Base-by-base conservation (phyloP, 2,329 filamentous ascomycete genomes). In the Diplodia mutila region DNA sequence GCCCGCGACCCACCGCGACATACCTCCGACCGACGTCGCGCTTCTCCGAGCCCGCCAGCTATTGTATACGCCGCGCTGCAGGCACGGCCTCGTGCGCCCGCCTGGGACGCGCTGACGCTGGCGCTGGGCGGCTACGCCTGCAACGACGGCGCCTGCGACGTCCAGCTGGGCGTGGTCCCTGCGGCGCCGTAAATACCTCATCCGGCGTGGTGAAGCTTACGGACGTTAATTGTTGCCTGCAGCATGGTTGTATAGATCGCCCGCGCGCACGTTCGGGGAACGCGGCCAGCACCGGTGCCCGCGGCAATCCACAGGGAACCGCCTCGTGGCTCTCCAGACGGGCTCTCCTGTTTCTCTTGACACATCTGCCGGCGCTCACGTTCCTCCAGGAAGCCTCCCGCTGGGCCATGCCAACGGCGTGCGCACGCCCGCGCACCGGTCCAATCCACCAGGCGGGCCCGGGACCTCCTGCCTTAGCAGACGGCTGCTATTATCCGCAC, bases 231-330 rank as follows among this genome's bases (percentile, higher is more conserved):
- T 27, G 32, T 49, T 63, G 42, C 42, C 59, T 51, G 59, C 57
- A 48, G 42, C 46, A 51, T 63, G 59, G 59, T 51, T 48, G 59
- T 25, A 63, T 63, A 51, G 59, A 63, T 63, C 59, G 59, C 59
- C 59, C 59, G 42, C 59, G 59, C 59, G 59, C 59, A 63, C 59
- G 59, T 51, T 51, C 59, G 59, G 59, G 59, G 59, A 63, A 63
- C 55, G 25, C 55, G 55, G 37, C 55, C 37, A 61, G 37, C 59
- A 61, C 49, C 59, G 46, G 59, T 46, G 46, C 42, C 46, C 59
- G 34, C 46, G 59, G 42, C 59, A 61, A 61, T 61, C 57, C 57
- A 25, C 39, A 61, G 25, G 54, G 55, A 59, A 46, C 37, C 34
- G 37, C 57, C 25, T 61, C 39, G 57, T 48, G 39, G 57, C 21